Conservation (phyloP, 148 eudicot species). For the Nyssa sinensis region DNA sequence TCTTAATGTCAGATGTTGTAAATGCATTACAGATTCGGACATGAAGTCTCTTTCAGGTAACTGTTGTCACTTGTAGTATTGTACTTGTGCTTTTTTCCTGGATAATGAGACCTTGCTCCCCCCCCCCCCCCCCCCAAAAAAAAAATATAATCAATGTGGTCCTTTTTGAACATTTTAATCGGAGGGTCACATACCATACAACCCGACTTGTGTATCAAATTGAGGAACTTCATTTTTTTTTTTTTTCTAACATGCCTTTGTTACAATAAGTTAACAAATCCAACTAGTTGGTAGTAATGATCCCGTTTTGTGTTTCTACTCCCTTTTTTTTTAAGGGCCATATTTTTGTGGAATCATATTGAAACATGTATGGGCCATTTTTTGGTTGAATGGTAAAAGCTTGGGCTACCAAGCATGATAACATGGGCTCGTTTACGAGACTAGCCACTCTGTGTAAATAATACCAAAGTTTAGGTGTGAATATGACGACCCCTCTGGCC, state of each 20-base stretch:
- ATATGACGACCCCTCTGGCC: too few species aligned
- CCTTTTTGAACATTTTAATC: background rate
- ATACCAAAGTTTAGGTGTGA: too few species aligned
- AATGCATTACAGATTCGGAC: slow-evolving; percentile 52
- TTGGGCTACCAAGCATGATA: too few species aligned
- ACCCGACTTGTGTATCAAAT: background rate
- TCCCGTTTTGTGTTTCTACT: background rate
- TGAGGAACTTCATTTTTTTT: background rate
- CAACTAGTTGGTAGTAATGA: background rate
- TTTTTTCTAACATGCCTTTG: too few species aligned
- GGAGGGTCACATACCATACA: background rate
- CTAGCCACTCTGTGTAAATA: too few species aligned
- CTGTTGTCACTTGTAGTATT: background rate
- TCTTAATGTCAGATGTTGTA: slow-evolving; percentile 54
- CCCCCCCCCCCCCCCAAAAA: too few species aligned
- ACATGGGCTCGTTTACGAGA: too few species aligned
- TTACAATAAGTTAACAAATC: background rate
- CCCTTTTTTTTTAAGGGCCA: too few species aligned
- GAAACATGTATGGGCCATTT: too few species aligned
- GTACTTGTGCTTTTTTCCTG: background rate
- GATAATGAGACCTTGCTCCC: background rate
- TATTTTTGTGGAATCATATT: too few species aligned
- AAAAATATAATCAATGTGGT: background rate
- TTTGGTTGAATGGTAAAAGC: too few species aligned
- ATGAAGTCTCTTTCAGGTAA: slow-evolving; percentile 56